Base-by-base conservation (phyloP, 345 rosid species). In the Salix exigua region DNA sequence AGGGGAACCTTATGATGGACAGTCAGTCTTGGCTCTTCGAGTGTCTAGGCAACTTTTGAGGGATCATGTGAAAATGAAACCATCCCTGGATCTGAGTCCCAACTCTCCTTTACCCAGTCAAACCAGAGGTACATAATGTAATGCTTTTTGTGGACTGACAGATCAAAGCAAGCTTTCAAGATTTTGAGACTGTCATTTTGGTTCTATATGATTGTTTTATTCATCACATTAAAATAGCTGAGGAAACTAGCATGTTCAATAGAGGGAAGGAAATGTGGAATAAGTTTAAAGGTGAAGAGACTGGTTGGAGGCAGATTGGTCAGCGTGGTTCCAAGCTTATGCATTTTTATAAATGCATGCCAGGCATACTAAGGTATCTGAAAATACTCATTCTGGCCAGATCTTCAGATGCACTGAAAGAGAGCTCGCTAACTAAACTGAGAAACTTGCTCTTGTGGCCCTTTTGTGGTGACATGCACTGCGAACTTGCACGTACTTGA, bases 11-110 rank as follows among this genome's bases (percentile, higher is more conserved):
- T 84, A 77, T 60, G 88, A 90, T 67, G 85, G 80, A 64, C 92
- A 81, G 74, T 85, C 88, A 44, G 83, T 83, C 48, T 80, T 88
- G 66, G 89, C 89, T 69, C 92, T 88, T 78, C 92, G 85, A 70
- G 92, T 90, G 28, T 87, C 92, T 64, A 88, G 88, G 75, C 92
- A 89, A 86, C 83, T 91, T 63, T 74, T 89, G 72, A 86, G 90
- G 35, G 94, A 88, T 79, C 92, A 80, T 78, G 82, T 82, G 63
- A 87, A 87, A 83, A 77, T 84, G 69, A 89, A 87, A 74, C 86
- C 82, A 50, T 78, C 88, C 71, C 75, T 87, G 65, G 88, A 90
- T 76, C 82, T 91, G 74, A 88, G 84, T 70, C 83, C 88, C 37
- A 79, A 84, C 78, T 82, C 72, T 35, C 73, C 87, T 75, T 73